Evolutionary conservation across 208 protist species (phyloP).

Genomic region (Kentomonas sorsogonicus): DNA sequence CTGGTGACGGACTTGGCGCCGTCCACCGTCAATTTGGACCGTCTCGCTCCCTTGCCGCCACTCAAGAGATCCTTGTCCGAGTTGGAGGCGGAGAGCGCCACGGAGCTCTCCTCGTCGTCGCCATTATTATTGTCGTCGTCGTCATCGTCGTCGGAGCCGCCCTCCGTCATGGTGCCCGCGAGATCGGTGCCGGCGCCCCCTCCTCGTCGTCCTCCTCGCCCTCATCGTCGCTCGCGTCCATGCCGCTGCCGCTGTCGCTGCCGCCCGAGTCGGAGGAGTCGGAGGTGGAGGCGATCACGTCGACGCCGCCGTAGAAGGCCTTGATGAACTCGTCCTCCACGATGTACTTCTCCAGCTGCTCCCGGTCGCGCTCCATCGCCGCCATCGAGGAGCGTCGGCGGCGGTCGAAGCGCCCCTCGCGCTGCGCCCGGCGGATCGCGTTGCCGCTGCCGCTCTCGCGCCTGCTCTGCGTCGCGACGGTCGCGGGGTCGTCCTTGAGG

Average conservation of each 20-base stretch:
- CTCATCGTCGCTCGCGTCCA: conserved; percentile 6
- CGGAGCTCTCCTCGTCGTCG: no score
- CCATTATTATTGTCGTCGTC: no score
- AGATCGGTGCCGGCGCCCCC: not conserved
- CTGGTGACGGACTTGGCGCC: no score
- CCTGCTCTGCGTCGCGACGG: not conserved
- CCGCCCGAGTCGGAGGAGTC: not conserved
- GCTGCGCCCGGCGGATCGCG: not conserved
- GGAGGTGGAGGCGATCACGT: not conserved
- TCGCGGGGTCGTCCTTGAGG: conserved; percentile 30
- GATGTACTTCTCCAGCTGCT: not conserved
- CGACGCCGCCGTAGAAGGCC: conserved; percentile 11
- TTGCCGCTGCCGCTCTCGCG: not conserved
- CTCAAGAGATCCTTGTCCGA: no score
- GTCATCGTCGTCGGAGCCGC: no score
- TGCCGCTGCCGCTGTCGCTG: not conserved
- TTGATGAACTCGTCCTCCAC: conserved; percentile 8
- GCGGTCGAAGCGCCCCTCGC: no score
- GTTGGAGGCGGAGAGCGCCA: conserved; percentile 5
- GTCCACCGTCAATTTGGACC: no score
- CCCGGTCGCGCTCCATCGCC: not conserved
- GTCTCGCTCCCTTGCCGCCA: no score
- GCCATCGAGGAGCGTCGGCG: no score
- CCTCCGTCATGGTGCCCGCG: not conserved
- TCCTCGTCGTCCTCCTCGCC: conserved; percentile 6